Evolutionary conservation across 2,329 filamentous ascomycete genomes (phyloP).

Genomic region (Xylaria sp.): DNA sequence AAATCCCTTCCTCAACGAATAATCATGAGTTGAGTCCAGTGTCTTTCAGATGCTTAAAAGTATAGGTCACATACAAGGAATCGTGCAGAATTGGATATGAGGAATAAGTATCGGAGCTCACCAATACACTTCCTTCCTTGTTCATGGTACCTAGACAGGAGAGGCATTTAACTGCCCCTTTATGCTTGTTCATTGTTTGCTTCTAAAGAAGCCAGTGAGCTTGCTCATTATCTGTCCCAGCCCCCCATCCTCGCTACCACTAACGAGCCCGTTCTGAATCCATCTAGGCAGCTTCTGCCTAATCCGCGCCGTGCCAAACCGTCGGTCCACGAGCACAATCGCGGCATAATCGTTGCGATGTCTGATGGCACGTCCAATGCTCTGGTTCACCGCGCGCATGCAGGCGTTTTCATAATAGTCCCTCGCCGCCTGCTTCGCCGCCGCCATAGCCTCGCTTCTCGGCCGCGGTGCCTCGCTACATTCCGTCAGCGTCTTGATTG

Average conservation of each 20-base stretch:
- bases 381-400: conserved; percentile 97
- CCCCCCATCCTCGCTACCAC: conserved; percentile 54
- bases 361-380: conserved; percentile 88
- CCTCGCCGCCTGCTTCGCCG: conserved; percentile 64
- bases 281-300: conserved; percentile 82
- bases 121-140: background rate
- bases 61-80: background rate
- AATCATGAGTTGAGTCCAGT: too few relatives aligned
- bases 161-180: background rate
- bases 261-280: conserved; percentile 75
- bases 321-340: conserved; percentile 81
- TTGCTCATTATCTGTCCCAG: conserved; percentile 65
- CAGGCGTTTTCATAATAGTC: conserved; percentile 94
- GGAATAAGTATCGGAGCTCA: background rate
- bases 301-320: conserved; percentile 78
- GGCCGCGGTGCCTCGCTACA: conserved; percentile 26
- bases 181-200: conserved; percentile 47
- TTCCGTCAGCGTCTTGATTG: conserved; percentile 45
- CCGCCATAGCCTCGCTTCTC: conserved; percentile 42
- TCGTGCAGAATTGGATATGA: background rate
- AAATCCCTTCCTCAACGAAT: too few relatives aligned
- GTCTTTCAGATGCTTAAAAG: background rate
- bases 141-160: background rate
- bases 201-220: conserved; percentile 63
- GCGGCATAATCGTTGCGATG: conserved; percentile 89